A percentile compares a stretch with the other conserved stretches of the same genome.
These are phyloP conservation scores for Malassezia japonica DNA, from an alignment of 1,284 basidiomycete species.

Conservation along the genomic window DNA sequence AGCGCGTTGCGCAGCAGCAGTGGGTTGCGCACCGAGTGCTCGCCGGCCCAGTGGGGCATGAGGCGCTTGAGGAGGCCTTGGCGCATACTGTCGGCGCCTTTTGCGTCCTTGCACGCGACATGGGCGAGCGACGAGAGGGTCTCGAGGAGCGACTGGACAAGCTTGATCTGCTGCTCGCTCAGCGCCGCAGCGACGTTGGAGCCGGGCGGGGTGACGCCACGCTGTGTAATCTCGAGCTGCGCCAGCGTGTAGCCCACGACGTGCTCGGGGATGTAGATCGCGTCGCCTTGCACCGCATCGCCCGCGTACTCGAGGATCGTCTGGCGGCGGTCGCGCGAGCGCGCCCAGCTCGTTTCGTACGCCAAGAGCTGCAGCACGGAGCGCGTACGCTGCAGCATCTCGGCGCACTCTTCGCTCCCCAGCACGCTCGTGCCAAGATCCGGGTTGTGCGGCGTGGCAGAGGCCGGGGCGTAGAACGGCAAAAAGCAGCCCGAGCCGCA, in stretches of 20 bases:
- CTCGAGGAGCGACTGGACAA: slow-evolving; percentile 35
- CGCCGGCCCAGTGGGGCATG: slow-evolving; percentile 44
- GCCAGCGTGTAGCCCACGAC: slow-evolving; percentile 45
- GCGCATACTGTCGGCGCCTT: slow-evolving; percentile 28
- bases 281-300: neutral
- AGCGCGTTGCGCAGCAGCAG: slow-evolving; percentile 42
- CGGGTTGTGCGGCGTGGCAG: slow-evolving; percentile 19
- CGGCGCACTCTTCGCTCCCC: slow-evolving; percentile 18
- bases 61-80: slow-evolving; percentile 43
- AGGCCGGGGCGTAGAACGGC: slow-evolving; percentile 26
- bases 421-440: neutral
- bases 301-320: slow-evolving; percentile 38
- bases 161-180: slow-evolving; percentile 24
- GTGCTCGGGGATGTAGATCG: slow-evolving; percentile 39
- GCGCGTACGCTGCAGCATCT: slow-evolving; percentile 41
- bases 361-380: slow-evolving; percentile 40
- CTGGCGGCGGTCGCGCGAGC: slow-evolving; percentile 27
- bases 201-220: slow-evolving; percentile 25
- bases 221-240: slow-evolving; percentile 38
- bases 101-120: slow-evolving; percentile 17
- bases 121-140: slow-evolving; percentile 25
- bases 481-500: slow-evolving; percentile 42
- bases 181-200: slow-evolving; percentile 27
- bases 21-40: slow-evolving; percentile 39
- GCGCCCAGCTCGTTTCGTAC: slow-evolving; percentile 20